These are phyloP conservation scores for Kwoniella sp. DNA, from an alignment of 768 basidiomycete genomes.

Conservation along the genomic window DNA sequence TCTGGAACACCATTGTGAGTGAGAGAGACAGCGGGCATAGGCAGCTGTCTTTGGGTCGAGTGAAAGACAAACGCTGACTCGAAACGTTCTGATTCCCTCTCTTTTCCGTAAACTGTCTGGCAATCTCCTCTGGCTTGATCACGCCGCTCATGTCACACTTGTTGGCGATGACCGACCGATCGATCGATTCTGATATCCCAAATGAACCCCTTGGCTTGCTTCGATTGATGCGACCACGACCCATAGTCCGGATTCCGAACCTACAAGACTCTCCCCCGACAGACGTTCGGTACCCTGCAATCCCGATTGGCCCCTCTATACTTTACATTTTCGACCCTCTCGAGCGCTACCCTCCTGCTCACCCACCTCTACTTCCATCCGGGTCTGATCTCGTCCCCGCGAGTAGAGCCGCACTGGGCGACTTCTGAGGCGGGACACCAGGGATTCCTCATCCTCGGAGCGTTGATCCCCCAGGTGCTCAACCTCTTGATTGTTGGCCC, in stretches of 20 bases:
- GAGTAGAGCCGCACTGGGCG: slow-evolving; percentile 56
- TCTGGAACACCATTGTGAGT: slow-evolving; percentile 49
- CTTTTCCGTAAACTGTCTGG: not conserved
- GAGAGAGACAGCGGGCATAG: not conserved
- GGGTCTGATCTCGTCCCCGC: slow-evolving; percentile 63
- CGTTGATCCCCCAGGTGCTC: slow-evolving; percentile 59
- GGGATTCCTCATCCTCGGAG: slow-evolving; percentile 38
- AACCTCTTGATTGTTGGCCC: slow-evolving; percentile 76
- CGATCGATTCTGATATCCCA: not conserved
- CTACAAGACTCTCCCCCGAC: slow-evolving; percentile 60
- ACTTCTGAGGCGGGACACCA: slow-evolving; percentile 46
- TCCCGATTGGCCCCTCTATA: slow-evolving; percentile 75
- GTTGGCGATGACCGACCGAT: not conserved
- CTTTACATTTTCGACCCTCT: slow-evolving; percentile 65
- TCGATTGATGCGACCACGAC: too few species aligned
- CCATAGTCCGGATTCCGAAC: slow-evolving; percentile 35
- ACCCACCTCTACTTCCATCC: slow-evolving; percentile 64
- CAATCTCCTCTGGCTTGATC: not conserved
- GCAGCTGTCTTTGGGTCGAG: not conserved
- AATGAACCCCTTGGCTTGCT: too few species aligned
- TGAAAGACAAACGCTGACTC: not conserved
- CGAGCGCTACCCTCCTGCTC: slow-evolving; percentile 63
- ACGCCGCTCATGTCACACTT: slow-evolving; percentile 4
- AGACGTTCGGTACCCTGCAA: slow-evolving; percentile 74
- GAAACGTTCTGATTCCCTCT: not conserved